Conservation (phyloP, 2,329 filamentous ascomycete genomes). For the Colletotrichum acutatum region DNA sequence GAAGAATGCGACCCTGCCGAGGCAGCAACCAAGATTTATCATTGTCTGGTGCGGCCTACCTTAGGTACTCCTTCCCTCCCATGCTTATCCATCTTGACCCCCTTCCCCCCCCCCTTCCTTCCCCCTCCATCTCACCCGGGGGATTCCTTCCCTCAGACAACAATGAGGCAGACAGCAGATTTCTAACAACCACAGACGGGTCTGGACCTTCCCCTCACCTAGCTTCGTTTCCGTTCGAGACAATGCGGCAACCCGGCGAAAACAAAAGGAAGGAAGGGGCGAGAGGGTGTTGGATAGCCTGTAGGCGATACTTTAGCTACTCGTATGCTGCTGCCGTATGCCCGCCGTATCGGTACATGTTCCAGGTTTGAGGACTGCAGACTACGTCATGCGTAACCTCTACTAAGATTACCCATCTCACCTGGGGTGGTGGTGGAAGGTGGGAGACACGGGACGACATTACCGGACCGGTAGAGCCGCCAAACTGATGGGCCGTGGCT, state of each 20-base stretch:
- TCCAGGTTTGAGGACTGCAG: conserved; percentile 27
- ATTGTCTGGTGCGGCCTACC: not conserved
- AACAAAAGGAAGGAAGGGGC: not conserved
- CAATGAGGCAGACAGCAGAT: not conserved
- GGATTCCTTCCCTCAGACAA: conserved; percentile 27
- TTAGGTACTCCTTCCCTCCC: conserved; percentile 1
- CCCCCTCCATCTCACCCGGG: conserved; percentile 36
- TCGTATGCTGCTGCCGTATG: not conserved
- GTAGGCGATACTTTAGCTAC: not conserved
- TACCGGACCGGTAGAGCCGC: not conserved
- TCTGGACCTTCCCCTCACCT: not conserved
- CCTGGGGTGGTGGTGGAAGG: not conserved
- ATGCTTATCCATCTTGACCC: not conserved
- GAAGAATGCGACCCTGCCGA: conserved; percentile 15
- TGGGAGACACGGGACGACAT: not conserved
- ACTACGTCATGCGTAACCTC: conserved; percentile 29
- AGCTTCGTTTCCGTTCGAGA: conserved; percentile 23
- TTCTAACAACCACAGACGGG: not conserved
- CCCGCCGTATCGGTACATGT: not conserved
- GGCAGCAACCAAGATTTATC: conserved; percentile 24
- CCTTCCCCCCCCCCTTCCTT: conserved; percentile 28
- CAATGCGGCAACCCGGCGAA: not conserved
- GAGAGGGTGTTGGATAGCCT: not conserved
- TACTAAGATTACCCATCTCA: conserved; percentile 6
- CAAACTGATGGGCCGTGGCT: not conserved